Evolutionary conservation across 2,329 filamentous ascomycete species (phyloP), one percentile per base, ranked within the genome.

Genomic region (Paracorniculantispora psalliotae): DNA sequence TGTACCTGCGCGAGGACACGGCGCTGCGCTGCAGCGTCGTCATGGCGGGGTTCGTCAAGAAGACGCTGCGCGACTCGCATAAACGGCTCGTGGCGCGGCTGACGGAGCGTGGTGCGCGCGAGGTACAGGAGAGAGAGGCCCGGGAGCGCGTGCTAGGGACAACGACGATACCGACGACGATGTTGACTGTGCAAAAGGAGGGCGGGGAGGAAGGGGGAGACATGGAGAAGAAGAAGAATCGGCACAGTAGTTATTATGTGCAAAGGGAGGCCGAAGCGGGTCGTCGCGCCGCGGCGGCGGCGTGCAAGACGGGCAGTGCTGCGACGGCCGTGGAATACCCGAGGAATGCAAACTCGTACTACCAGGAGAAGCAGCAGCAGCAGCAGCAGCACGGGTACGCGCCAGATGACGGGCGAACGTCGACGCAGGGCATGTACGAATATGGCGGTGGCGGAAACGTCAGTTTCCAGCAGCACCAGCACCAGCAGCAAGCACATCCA

Each of bases 1-100:
- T 96, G 13, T 96, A 92, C 69, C 76, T 96, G 44, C 81, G 89
- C n/a, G 91, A 96, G 76, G 91, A 96, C 64, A 87, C 94, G 51
- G 87, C 91, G 63, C 64, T 96, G 79, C 82, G 82, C 59, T 96
- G 91, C 75, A 93, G 92, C 67, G 76, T 91, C 60, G 77, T 94
- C 62, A 82, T 94, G 76, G 81, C 86, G 0, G 75, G 77, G 8
- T 96, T 96, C 67, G 89, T 96, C 60, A 92, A 90, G 78, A 89
- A 86, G 74, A 94, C 90, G 15, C 80, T 96, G 48, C 89, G 89
- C 67, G 90, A 89, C 67, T 84, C 89, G 0, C 91, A 96, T 67
- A 80, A 78, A 10, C 77, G 81, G 2, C 79, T 96, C 4, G 88
- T 93, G 2, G 84, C 88, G 3, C 75, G 80, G n/a, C 73, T 90